A percentile compares a stretch with the other conserved stretches of the same genome.
These are phyloP conservation scores for Histomonas meleagridis DNA, from an alignment of 208 protist genomes.

Conservation along the genomic window DNA sequence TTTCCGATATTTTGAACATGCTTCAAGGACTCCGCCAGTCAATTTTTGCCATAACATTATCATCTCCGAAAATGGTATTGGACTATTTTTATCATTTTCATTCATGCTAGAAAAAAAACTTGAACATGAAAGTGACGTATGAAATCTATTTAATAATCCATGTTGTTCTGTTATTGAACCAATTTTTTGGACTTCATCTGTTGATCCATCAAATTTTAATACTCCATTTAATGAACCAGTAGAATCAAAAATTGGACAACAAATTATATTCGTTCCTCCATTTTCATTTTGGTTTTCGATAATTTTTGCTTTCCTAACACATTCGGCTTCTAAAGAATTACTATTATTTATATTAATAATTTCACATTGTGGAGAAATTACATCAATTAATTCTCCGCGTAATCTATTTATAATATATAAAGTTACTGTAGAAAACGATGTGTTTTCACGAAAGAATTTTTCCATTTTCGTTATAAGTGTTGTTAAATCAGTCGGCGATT, in stretches of 20 bases:
- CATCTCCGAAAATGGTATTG: not conserved
- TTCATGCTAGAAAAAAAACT: not conserved
- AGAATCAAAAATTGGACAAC: not conserved
- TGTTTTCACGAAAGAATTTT: not conserved
- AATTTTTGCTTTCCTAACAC: not conserved
- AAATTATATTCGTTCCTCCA: not conserved
- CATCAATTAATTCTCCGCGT: not conserved
- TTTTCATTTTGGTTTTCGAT: not conserved
- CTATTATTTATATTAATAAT: too few relatives aligned
- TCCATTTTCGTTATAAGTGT: not conserved
- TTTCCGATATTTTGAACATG: not conserved
- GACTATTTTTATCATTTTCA: not conserved
- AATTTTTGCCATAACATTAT: slow-evolving; percentile 23
- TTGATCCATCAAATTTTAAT: not conserved
- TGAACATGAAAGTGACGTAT: not conserved
- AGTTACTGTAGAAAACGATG: not conserved
- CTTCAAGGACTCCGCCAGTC: not conserved
- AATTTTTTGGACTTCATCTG: not conserved
- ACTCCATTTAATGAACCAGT: not conserved
- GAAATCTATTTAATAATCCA: not conserved
- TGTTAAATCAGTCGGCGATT: not conserved
- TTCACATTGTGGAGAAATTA: not conserved
- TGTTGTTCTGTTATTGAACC: not conserved
- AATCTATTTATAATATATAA: not conserved
- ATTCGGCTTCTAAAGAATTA: not conserved